Percentiles rank a stretch among this genome's conserved stretches.
Evolutionary conservation across 805 yeast genomes (phyloP).

Genomic region (Wickerhamiella bombiphila): DNA sequence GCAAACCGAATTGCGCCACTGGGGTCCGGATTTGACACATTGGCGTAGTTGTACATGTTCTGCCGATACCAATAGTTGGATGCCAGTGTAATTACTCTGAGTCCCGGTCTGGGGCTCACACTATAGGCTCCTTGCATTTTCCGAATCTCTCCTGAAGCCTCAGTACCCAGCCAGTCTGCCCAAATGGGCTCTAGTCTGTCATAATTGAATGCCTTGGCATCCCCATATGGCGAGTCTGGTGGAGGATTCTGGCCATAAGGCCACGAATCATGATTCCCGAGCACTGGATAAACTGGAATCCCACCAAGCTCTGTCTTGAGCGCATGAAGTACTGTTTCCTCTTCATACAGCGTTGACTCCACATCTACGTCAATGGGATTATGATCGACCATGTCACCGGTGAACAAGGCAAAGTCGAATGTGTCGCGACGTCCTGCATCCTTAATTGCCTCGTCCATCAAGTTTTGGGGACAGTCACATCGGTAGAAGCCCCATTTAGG

Average conservation of each 20-base stretch:
- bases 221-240: slow-evolving; percentile 29
- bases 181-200: slow-evolving; percentile 36
- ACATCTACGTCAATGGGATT: slow-evolving; percentile 33
- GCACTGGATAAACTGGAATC: slow-evolving; percentile 43
- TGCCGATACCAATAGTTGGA: slow-evolving; percentile 54
- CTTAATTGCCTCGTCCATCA: slow-evolving; percentile 31
- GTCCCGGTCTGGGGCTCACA: slow-evolving; percentile 38
- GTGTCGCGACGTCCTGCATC: slow-evolving; percentile 23
- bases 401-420: slow-evolving; percentile 51
- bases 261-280: slow-evolving; percentile 62
- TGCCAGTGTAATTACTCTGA: slow-evolving; percentile 47
- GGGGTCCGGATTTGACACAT: slow-evolving; percentile 38
- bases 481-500: slow-evolving; percentile 44
- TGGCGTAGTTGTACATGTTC: slow-evolving; percentile 43
- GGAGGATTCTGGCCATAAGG: slow-evolving; percentile 62
- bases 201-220: slow-evolving; percentile 33
- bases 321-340: slow-evolving; percentile 35
- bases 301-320: slow-evolving; percentile 37
- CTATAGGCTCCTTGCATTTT: slow-evolving; percentile 51
- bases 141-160: slow-evolving; percentile 25
- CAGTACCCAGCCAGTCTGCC: slow-evolving; percentile 33
- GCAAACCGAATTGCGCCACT: slow-evolving; percentile 52
- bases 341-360: slow-evolving; percentile 40
- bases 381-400: slow-evolving; percentile 65
- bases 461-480: slow-evolving; percentile 53